phyloP scores from a whole-genome alignment of 352 stramenopile species.

The Pythium rishiriense region DNA sequence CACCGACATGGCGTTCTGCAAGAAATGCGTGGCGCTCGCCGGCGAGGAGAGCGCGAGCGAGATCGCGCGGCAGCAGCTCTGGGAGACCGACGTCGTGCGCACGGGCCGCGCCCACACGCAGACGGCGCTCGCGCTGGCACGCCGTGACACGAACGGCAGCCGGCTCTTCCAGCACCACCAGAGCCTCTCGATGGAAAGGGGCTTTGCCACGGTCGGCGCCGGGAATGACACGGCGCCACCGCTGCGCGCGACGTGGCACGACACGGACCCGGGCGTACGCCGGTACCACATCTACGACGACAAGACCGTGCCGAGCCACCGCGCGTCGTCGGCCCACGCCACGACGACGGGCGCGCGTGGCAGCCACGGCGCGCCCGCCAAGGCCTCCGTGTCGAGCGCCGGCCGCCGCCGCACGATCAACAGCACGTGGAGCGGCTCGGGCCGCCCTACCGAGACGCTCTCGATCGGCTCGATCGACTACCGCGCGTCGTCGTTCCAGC shows the following conservation, averaged over 20 bases:
- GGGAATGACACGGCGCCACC: slow-evolving; percentile 5
- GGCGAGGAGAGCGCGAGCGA: slow-evolving; percentile 55
- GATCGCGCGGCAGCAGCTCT: slow-evolving; percentile 62
- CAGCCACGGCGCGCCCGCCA: not conserved
- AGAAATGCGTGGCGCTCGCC: slow-evolving; percentile 54
- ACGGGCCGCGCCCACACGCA: slow-evolving; percentile 25
- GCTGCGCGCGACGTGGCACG: slow-evolving; percentile 16
- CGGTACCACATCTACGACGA: slow-evolving; percentile 17
- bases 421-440: slow-evolving; percentile 26
- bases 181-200: slow-evolving; percentile 11
- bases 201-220: not conserved
- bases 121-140: slow-evolving; percentile 20
- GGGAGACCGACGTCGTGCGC: slow-evolving; percentile 35
- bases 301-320: not conserved
- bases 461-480: slow-evolving; percentile 47
- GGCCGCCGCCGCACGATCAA: slow-evolving; percentile 16
- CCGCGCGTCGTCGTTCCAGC: slow-evolving; percentile 39
- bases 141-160: slow-evolving; percentile 23
- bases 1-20: slow-evolving; percentile 63
- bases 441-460: slow-evolving; percentile 41
- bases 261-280: slow-evolving; percentile 9
- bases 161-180: slow-evolving; percentile 2
- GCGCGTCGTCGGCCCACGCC: not conserved
- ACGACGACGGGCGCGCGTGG: no score
- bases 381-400: not conserved